Evolutionary conservation across 352 stramenopile species (phyloP), one percentile per base, ranked within the genome.

Genomic region (Pythium phragmiticola): DNA sequence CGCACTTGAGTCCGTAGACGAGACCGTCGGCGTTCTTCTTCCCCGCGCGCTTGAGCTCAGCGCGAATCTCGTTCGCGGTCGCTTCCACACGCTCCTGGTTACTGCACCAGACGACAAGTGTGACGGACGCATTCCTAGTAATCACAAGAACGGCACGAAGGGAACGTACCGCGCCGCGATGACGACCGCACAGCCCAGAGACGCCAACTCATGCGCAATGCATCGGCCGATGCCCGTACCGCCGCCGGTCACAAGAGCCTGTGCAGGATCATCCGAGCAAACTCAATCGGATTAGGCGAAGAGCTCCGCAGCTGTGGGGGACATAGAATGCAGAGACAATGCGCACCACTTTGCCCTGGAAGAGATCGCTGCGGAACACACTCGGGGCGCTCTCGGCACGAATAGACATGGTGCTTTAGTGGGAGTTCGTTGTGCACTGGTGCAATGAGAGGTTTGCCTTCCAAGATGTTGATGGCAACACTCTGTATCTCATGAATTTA

Each of bases 161-260:
- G 16, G n/a, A 50, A 30, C 45, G 33, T 43, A 89, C 80, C 87
- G 80, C 23, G 82, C 80, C 28, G 84, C 87, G 62, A 96, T 95
- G 36, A 95, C 80, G 34, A 96, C 88, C 2, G 76, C 73, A 48
- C 80, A 90, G 42, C 88, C 88, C 6, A 95, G 73, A 11, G 75
- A 77, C 28, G 83, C 80, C 23, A 96, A 77, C 37, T 96, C 86
- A 62, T 88, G 79, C 9, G 85, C 82, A 42, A 94, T 95, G 57
- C 76, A 89, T 34, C 84, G 86, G 42, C 88, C 88, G 52, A 96
- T 95, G 57, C 88, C 88, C 14, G 88, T 96, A 19, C 88, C 86
- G 11, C 88, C 88, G 13, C 88, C 88, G 6, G 88, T 96, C 30
- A 96, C 87, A 14, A 96, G 72, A n/a, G 85, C 86, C 77, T 88